Percentiles rank a stretch among this genome's conserved stretches.
phyloP scores from a whole-genome alignment of 371 early-diverging fungal genomes.

The Mucor ambiguus region DNA sequence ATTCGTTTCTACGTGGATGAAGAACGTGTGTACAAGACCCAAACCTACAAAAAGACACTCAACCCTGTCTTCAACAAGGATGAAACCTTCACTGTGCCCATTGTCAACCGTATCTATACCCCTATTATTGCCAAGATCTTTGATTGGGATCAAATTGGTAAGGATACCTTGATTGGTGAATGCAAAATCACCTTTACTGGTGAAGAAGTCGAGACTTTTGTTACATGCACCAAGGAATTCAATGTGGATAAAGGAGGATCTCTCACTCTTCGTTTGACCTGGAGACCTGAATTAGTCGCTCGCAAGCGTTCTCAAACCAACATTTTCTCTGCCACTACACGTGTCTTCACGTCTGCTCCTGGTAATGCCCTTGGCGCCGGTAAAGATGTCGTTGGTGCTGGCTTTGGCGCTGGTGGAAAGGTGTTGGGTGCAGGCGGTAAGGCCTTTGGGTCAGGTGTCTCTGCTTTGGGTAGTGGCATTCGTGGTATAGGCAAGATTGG shows the following conservation, averaged over 20 bases:
- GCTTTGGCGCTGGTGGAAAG: constrained; percentile 42
- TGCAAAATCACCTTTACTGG: constrained; percentile 35
- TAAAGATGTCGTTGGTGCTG: constrained; percentile 41
- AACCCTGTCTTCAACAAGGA: constrained; percentile 79
- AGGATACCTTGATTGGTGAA: constrained; percentile 59
- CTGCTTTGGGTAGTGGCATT: constrained; percentile 39
- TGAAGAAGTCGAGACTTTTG: constrained; percentile 41
- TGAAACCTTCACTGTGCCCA: constrained; percentile 71
- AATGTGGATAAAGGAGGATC: constrained; percentile 26
- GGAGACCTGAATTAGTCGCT: constrained; percentile 51
- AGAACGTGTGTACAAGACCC: constrained; percentile 78
- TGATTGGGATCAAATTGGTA: constrained; percentile 84
- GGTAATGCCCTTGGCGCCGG: constrained; percentile 44
- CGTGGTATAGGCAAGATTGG: constrained; percentile 39
- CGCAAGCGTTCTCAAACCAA: constrained; percentile 43
- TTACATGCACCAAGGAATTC: constrained; percentile 37
- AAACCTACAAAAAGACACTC: constrained; percentile 77
- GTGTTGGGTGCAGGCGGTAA: constrained; percentile 46
- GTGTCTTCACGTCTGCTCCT: constrained; percentile 44
- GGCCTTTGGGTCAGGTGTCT: constrained; percentile 41
- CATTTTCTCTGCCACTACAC: constrained; percentile 46
- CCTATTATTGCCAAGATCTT: constrained; percentile 65
- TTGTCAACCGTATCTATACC: constrained; percentile 55
- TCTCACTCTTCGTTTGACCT: constrained; percentile 39
- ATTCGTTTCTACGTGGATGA: constrained; percentile 74